Evolutionary conservation across 345 rosid genomes (phyloP).

Genomic region (Salix brachista): DNA sequence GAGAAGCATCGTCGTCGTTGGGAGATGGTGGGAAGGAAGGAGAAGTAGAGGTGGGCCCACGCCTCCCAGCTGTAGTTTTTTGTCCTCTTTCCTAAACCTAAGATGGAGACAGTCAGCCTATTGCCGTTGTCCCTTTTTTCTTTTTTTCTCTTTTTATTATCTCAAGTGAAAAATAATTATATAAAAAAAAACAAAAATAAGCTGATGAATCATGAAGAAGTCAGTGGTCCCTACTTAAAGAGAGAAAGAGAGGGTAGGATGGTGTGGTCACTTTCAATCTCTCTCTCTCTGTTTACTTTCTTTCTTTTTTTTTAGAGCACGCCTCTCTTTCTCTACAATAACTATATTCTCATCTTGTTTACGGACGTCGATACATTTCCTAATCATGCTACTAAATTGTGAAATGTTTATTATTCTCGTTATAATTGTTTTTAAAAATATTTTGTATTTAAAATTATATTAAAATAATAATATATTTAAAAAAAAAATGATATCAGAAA

Average conservation of each 20-base stretch:
- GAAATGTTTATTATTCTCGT: no score
- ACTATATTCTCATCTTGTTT: no score
- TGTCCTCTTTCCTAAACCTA: constrained; percentile 27
- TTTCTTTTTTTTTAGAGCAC: no score
- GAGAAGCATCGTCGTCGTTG: not conserved
- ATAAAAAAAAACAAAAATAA: not conserved
- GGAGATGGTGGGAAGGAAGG: not conserved
- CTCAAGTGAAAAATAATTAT: not conserved
- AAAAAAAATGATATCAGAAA: no score
- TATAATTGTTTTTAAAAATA: no score
- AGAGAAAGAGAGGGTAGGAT: not conserved
- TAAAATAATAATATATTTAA: no score
- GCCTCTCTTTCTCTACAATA: no score
- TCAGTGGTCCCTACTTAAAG: not conserved
- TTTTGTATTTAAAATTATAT: no score
- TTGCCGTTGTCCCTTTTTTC: constrained; percentile 21
- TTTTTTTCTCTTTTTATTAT: not conserved
- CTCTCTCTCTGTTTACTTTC: no score
- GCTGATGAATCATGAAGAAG: no score
- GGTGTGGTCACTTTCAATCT: constrained; percentile 24
- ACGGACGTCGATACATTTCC: not conserved
- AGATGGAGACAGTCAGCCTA: constrained; percentile 28
- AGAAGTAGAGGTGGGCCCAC: constrained; percentile 33
- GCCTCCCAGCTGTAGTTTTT: constrained; percentile 41
- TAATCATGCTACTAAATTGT: no score